Conservation (phyloP, 2,329 filamentous ascomycete species). For the Monascus ruber region DNA sequence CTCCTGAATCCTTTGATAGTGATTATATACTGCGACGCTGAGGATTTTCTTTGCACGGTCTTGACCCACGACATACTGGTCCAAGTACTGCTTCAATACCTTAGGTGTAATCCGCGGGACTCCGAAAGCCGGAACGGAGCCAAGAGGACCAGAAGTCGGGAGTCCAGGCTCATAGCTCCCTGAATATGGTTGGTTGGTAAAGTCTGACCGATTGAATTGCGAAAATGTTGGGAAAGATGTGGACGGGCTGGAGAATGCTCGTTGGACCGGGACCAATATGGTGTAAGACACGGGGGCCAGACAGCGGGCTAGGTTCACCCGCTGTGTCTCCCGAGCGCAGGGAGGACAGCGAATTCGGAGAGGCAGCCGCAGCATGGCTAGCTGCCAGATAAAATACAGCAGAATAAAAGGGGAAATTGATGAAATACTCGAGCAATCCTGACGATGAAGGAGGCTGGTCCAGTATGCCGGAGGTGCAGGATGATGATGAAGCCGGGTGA, state of each 20-base stretch:
- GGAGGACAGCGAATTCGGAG: constrained; percentile 13
- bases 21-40: constrained; percentile 88
- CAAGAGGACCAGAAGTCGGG: constrained; percentile 53
- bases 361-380: constrained; percentile 23
- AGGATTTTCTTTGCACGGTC: constrained; percentile 86
- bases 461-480: neutral
- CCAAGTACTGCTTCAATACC: constrained; percentile 74
- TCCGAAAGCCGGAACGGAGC: constrained; percentile 46
- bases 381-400: constrained; percentile 2
- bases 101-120: constrained; percentile 50
- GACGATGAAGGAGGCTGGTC: neutral
- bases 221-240: constrained; percentile 31
- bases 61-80: constrained; percentile 94
- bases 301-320: constrained; percentile 11
- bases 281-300: constrained; percentile 7
- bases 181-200: constrained; percentile 51
- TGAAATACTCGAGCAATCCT: too few species aligned
- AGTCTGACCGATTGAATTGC: constrained; percentile 50
- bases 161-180: constrained; percentile 51
- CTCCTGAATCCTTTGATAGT: constrained; percentile 80
- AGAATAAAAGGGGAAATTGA: too few species aligned
- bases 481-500: neutral
- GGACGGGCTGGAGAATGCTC: constrained; percentile 17
- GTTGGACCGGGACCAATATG: constrained; percentile 4
- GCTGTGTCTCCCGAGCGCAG: constrained; percentile 11